Evolutionary conservation across 257 asterid species (phyloP).

Genomic region (Lycium barbarum): DNA sequence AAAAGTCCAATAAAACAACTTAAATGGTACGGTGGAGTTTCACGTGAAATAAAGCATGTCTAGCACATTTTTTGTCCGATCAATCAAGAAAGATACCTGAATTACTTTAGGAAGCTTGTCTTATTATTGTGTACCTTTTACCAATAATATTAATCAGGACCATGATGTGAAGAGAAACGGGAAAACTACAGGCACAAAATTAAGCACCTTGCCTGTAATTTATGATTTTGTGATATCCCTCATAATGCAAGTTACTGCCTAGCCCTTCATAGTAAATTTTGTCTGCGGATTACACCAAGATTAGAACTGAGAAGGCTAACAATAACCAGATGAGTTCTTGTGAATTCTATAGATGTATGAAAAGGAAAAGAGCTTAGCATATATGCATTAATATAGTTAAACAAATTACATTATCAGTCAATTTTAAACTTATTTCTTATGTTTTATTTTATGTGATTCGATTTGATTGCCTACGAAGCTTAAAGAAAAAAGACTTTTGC

Average conservation of each 20-base stretch:
- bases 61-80: not conserved
- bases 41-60: constrained; percentile 20
- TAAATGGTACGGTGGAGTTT: not conserved
- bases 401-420: not conserved
- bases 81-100: not conserved
- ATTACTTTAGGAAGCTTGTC: not conserved
- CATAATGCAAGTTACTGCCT: not conserved
- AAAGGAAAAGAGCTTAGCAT: not conserved
- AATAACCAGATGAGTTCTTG: not conserved
- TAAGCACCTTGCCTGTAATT: not conserved
- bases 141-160: not conserved
- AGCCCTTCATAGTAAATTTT: too few species aligned
- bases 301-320: not conserved
- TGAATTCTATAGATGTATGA: not conserved
- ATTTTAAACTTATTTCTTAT: not conserved
- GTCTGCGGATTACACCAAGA: too few species aligned
- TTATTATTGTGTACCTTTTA: not conserved
- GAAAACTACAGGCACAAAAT: not conserved
- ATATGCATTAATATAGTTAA: too few species aligned
- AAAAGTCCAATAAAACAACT: not conserved
- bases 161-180: not conserved
- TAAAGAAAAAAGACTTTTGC: too few species aligned
- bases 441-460: too few species aligned
- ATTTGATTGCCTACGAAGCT: too few species aligned
- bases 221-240: not conserved